Percentiles rank a stretch among this genome's conserved stretches.
These are phyloP conservation scores for Torrubiellomyces zombiae DNA, from an alignment of 2,329 filamentous ascomycete species.

Conservation along the genomic window DNA sequence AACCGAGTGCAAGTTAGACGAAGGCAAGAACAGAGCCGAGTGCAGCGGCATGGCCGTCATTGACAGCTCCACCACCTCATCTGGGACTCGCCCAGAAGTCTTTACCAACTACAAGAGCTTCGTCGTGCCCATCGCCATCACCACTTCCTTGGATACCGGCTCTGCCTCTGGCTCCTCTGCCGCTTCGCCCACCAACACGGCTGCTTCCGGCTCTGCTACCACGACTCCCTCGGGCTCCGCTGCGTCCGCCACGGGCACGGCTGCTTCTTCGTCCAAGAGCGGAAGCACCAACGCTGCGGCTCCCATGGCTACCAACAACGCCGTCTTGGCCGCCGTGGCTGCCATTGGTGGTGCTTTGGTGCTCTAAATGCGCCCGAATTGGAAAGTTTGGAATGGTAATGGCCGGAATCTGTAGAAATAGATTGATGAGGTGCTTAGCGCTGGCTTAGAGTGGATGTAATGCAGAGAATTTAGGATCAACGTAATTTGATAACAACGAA, in stretches of 20 bases:
- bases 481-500: too few species aligned
- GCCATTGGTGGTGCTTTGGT: constrained; percentile 17
- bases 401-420: too few species aligned
- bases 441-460: too few species aligned
- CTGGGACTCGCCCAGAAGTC: too few species aligned
- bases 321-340: constrained; percentile 17
- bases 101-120: constrained; percentile 20
- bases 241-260: constrained; percentile 3
- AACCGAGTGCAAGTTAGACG: constrained; percentile 11
- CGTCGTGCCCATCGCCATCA: constrained; percentile 3
- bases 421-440: too few species aligned
- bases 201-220: constrained; percentile 7
- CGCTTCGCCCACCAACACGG: constrained; percentile 3
- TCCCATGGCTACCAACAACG: constrained; percentile 17
- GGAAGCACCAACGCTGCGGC: constrained; percentile 14
- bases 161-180: constrained; percentile 4
- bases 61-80: constrained; percentile 19
- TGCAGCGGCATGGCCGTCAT: constrained; percentile 11
- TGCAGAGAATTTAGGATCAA: too few species aligned
- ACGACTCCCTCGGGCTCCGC: constrained; percentile 5
- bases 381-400: too few species aligned
- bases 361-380: constrained; percentile 13
- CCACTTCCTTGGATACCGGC: constrained; percentile 4
- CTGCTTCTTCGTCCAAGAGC: constrained; percentile 3
- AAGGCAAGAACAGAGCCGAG: constrained; percentile 8